Base-by-base conservation (phyloP, 495 filamentous ascomycete genomes). In the Aspergillus taichungensis region DNA sequence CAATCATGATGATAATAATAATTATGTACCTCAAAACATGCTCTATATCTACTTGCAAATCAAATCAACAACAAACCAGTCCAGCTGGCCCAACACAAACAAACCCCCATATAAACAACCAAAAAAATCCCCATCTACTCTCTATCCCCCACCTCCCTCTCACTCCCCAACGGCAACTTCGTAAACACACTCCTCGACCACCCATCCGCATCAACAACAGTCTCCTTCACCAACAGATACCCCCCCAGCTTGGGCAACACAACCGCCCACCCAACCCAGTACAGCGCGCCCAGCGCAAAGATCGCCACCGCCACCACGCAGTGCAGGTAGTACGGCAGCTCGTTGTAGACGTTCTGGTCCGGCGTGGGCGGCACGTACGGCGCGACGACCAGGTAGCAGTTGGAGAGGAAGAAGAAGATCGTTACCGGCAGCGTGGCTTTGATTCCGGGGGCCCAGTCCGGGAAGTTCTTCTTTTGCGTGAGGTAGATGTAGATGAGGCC, bases 291-390 rank as follows among this genome's bases (percentile, higher is more conserved):
- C 0, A 66, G 33, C 6, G 75, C 49, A 32, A 83, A 80, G 58
- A 79, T 66, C 5, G 55, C 77, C 27, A 82, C 58, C 0, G 79
- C 78, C 4, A 72, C 68, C 9, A 78, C 78, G 29, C 68, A 74
- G 52, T 83, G 80, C 10, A 82, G 76, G 28, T 75, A 81, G 49
- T 83, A 83, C 56, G 78, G 82, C 40, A 85, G 78, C 30, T 72
- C 72, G 2, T 83, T 68, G 43, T 78, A 74, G 4, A 80, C 79
- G 14, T 65, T 77, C n/a, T 72, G 64, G 3, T 74, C 80, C 0
- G 61, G 73, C 8, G 66, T 69, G 0, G 81, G 81, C 5, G 81
- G 80, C 33, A 79, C 77, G 69, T 81, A 86, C 5, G 81, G 80
- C 49, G 80, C 80, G 13, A 80, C 61, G 6, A 82, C 61, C 36